These are phyloP conservation scores for Trichoderma sp. DNA, from an alignment of 2,329 filamentous ascomycete species.

Conservation along the genomic window DNA sequence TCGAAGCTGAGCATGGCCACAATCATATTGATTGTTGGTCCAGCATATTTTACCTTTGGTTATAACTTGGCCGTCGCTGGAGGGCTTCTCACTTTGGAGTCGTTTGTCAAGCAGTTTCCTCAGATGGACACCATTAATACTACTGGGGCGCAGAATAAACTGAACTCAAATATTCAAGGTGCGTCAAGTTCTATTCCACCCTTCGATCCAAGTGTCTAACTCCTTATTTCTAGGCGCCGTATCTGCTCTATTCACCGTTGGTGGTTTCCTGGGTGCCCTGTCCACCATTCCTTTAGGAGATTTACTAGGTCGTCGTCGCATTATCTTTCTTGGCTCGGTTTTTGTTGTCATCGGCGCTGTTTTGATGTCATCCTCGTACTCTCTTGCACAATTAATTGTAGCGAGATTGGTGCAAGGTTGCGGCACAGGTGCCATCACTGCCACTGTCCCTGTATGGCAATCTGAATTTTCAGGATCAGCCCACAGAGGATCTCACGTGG, in stretches of 20 bases:
- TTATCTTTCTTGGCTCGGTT: not conserved
- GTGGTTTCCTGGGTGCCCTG: not conserved
- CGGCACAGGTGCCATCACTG: not conserved
- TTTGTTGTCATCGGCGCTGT: not conserved
- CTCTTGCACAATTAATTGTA: not conserved
- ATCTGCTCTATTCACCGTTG: not conserved
- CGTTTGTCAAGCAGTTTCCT: not conserved
- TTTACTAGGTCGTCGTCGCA: not conserved
- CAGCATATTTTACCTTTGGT: not conserved
- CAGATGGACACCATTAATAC: not conserved
- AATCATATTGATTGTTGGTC: not conserved
- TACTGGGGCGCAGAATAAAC: not conserved
- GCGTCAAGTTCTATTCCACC: too few species aligned
- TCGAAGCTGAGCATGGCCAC: not conserved
- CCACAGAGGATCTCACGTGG: not conserved
- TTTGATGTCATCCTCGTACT: not conserved
- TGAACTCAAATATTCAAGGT: not conserved
- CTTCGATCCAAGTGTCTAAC: too few species aligned
- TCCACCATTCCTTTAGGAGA: not conserved
- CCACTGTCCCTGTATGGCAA: not conserved
- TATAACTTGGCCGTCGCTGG: not conserved
- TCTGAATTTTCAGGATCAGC: not conserved
- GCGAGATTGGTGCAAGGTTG: not conserved
- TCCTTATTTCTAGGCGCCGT: not conserved
- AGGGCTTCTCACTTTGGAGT: not conserved